Evolutionary conservation across 169 alveolate species (phyloP).

Genomic region (Plasmodium adleri): DNA sequence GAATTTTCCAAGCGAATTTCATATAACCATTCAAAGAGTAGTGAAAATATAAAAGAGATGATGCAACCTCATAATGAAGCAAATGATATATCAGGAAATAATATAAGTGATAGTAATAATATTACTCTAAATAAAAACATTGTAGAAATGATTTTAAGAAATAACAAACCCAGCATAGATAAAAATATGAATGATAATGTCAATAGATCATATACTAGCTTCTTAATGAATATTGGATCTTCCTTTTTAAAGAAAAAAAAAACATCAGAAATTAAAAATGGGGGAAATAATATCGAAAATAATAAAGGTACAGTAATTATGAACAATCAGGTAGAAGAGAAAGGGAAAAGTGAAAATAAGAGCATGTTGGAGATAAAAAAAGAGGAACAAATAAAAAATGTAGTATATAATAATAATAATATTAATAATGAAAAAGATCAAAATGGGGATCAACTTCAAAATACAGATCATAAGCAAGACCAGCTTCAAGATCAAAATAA

Average conservation of each 20-base stretch:
- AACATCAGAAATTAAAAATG: background rate
- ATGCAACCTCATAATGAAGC: background rate
- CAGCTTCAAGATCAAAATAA: no score
- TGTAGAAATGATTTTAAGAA: slow-evolving; percentile 52
- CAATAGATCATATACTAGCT: slow-evolving; percentile 33
- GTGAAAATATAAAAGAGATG: slow-evolving; percentile 8
- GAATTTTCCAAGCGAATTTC: background rate
- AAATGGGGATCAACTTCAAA: background rate
- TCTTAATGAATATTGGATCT: slow-evolving; percentile 41
- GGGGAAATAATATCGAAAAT: background rate
- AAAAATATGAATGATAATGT: slow-evolving; percentile 3
- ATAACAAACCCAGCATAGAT: slow-evolving; percentile 35
- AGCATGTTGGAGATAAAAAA: background rate
- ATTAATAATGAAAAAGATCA: background rate
- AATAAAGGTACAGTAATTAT: background rate
- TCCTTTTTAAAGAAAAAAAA: slow-evolving; percentile 21
- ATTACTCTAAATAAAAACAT: slow-evolving; percentile 20
- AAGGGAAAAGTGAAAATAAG: background rate
- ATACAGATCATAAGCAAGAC: no score
- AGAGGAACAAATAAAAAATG: background rate
- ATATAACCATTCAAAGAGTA: background rate
- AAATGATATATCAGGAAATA: background rate
- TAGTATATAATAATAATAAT: background rate
- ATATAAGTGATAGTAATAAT: background rate
- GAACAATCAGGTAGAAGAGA: background rate